Conservation (phyloP, 805 yeast genomes). For the Debaryomyces maramus region DNA sequence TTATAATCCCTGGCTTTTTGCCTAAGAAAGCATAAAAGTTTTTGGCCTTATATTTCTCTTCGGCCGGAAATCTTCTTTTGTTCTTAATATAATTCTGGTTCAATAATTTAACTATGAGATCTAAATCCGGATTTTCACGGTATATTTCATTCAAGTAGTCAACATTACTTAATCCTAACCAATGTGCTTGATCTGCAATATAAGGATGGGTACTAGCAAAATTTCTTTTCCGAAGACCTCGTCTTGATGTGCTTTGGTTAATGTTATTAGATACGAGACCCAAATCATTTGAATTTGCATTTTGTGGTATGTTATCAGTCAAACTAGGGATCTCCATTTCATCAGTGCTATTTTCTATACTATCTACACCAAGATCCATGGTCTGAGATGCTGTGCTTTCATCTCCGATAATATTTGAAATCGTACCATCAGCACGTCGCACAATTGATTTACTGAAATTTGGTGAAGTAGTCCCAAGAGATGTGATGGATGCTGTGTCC, state of each 20-base stretch:
- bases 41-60: constrained; percentile 38
- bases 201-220: constrained; percentile 47
- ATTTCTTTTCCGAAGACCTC: constrained; percentile 40
- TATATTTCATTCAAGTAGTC: constrained; percentile 40
- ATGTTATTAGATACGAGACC: constrained; percentile 8
- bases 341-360: not conserved
- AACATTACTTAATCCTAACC: constrained; percentile 37
- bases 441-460: not conserved
- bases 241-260: constrained; percentile 11
- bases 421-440: not conserved
- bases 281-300: constrained; percentile 7
- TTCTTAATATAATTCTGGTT: constrained; percentile 33
- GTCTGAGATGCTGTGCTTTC: not conserved
- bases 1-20: constrained; percentile 6
- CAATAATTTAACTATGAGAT: constrained; percentile 32
- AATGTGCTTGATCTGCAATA: constrained; percentile 45
- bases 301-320: constrained; percentile 6
- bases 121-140: constrained; percentile 32
- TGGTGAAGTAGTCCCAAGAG: not conserved
- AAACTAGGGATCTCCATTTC: constrained; percentile 10
- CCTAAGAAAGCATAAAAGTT: constrained; percentile 41
- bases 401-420: not conserved
- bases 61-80: constrained; percentile 35
- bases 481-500: not conserved
- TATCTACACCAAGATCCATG: not conserved